Evolutionary conservation across 2,329 filamentous ascomycete species (phyloP), one percentile per base, ranked within the genome.

Genomic region (Phyllosticta citrichinensis): DNA sequence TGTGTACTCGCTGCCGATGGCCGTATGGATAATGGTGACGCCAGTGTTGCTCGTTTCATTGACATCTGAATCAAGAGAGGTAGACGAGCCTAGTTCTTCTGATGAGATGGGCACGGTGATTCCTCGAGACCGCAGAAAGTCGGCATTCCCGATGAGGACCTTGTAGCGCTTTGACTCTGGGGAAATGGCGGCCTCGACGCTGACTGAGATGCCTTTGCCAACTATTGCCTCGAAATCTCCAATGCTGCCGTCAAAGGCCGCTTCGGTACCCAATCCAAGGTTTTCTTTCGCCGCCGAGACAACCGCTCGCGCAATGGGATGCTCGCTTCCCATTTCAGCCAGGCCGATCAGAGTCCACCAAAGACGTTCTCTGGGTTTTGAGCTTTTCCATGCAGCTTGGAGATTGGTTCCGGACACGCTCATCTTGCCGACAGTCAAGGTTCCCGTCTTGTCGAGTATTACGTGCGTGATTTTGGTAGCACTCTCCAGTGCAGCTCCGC

Each of bases 271-370:
- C 50, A 96, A 74, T 3, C 85, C 85, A 9, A 97, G 84, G 70
- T 93, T 84, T 1, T 83, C 78, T 67, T 89, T 92, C 3, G 93
- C 91, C 27, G 86, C 85, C 1, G 77, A 75, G 5, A 96, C 79
- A 57, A 97, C 89, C 14, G 94, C 93, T 68, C 86, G 90, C n/a
- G 92, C 94, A 61, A 97, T 89, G 0, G 94, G 94, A 70, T 99
- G 94, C 74, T 99, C 94, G 69, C 91, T 96, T 65, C 90, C 89
- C 83, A 91, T 91, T 76, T 99, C 94, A 0, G 93, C 88, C n/a
- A 97, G 85, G 53, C 92, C 94, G 61, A 99, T 85, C 63, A 97
- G 82, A n/a, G 89, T 85, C 94, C 94, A 99, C 93, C 93, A 99
- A 3, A 96, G 80, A 35, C 85, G 85, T 63, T 83, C 84, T 61